Conservation (phyloP, 2,329 filamentous ascomycete species). For the Nemania abortiva region DNA sequence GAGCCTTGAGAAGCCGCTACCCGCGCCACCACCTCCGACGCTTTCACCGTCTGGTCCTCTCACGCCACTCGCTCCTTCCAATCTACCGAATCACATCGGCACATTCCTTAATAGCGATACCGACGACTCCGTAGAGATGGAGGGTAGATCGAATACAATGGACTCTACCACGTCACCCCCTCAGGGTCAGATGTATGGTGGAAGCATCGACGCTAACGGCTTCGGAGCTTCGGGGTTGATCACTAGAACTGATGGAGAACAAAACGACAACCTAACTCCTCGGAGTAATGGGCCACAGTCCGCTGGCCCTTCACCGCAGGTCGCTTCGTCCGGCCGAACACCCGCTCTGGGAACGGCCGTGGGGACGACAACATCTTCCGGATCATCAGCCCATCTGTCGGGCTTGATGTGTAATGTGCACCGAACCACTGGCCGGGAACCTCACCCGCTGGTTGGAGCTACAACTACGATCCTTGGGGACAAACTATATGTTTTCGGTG, state of each 20-base stretch:
- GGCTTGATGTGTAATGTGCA: constrained; percentile 79
- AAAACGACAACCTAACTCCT: constrained; percentile 63
- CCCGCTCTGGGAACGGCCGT: constrained; percentile 54
- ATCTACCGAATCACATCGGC: constrained; percentile 42
- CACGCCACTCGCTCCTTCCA: constrained; percentile 44
- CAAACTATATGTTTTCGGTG: constrained; percentile 96
- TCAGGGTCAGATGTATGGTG: constrained; percentile 54
- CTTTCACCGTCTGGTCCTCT: constrained; percentile 52
- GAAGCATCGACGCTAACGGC: constrained; percentile 57
- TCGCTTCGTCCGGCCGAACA: constrained; percentile 55
- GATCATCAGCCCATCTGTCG: constrained; percentile 70
- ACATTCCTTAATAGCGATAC: constrained; percentile 52
- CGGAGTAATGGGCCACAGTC: constrained; percentile 67
- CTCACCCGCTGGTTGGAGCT: constrained; percentile 90
- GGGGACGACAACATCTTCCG: constrained; percentile 60
- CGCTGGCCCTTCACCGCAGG: constrained; percentile 68
- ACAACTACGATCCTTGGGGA: constrained; percentile 96
- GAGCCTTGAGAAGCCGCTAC: constrained; percentile 69
- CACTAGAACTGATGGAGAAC: constrained; percentile 60
- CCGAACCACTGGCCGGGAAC: constrained; percentile 90
- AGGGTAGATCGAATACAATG: constrained; percentile 62
- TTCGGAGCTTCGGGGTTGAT: constrained; percentile 61
- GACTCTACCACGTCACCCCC: constrained; percentile 55
- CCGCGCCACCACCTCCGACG: constrained; percentile 62
- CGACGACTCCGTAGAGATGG: constrained; percentile 51